Conservation (phyloP, 1,284 basidiomycete genomes). For the Apiotrichum siamense region DNA sequence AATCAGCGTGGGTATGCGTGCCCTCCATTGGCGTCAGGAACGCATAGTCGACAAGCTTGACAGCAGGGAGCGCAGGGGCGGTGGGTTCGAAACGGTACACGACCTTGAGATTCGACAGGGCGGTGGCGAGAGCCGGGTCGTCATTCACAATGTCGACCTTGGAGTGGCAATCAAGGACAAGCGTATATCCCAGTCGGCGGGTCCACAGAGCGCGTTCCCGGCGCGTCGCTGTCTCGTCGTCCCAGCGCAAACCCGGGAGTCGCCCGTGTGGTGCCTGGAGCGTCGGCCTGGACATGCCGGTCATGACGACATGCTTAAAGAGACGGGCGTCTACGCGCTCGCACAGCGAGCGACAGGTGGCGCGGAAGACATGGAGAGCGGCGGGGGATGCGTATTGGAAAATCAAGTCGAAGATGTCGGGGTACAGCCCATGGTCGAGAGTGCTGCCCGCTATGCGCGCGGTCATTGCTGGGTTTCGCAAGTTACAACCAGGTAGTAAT, state of each 20-base stretch:
- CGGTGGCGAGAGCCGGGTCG: slow-evolving; percentile 1
- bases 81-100: slow-evolving; percentile 2
- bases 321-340: slow-evolving; percentile 2
- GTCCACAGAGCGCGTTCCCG: background rate
- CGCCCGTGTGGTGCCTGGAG: background rate
- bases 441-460: background rate
- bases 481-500: too few species aligned
- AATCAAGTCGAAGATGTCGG: slow-evolving; percentile 6
- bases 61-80: background rate
- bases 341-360: background rate
- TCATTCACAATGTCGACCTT: background rate
- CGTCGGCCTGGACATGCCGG: background rate
- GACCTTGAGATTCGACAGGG: background rate
- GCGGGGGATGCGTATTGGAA: background rate
- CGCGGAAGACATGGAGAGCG: slow-evolving; percentile 1
- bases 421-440: slow-evolving; percentile 1
- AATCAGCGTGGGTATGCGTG: background rate
- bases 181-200: background rate
- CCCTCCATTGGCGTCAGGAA: slow-evolving; percentile 1
- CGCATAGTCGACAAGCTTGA: slow-evolving; percentile 2
- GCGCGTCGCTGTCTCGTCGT: background rate
- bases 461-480: background rate
- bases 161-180: slow-evolving; percentile 6
- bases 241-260: slow-evolving; percentile 5
- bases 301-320: background rate